Evolutionary conservation across 2,329 filamentous ascomycete genomes (phyloP).

Genomic region (Fusarium algeriense): DNA sequence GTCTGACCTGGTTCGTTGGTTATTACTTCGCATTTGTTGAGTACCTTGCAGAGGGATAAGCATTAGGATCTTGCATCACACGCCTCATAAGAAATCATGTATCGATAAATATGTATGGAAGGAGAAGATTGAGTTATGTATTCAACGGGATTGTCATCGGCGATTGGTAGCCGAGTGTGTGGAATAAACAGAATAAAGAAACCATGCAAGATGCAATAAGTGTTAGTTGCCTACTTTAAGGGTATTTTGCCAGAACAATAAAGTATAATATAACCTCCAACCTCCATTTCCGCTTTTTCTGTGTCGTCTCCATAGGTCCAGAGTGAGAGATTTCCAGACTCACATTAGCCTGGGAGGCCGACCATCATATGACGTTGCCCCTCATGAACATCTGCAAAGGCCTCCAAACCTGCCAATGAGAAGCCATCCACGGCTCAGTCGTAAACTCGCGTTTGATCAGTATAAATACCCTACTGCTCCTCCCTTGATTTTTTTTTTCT

Average conservation of each 20-base stretch:
- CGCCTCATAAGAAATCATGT: too few relatives aligned
- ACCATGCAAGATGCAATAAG: too few relatives aligned
- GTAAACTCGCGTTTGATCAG: not conserved
- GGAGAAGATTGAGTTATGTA: too few relatives aligned
- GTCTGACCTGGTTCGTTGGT: too few relatives aligned
- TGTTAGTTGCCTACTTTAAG: too few relatives aligned
- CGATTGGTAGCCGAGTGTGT: too few relatives aligned
- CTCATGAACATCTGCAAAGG: constrained; percentile 18
- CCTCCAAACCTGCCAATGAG: constrained; percentile 28
- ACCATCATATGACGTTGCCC: constrained; percentile 10
- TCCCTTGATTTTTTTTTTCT: accelerated
- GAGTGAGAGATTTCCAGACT: not conserved
- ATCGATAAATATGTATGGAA: too few relatives aligned
- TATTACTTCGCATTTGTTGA: too few relatives aligned
- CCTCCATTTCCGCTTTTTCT: accelerated
- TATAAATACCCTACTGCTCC: constrained; percentile 9
- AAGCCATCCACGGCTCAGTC: not conserved
- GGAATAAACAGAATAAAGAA: too few relatives aligned
- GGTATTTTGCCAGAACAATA: not conserved
- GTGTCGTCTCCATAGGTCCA: accelerated
- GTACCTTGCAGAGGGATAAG: too few relatives aligned
- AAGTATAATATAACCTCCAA: accelerated
- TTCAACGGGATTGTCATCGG: too few relatives aligned
- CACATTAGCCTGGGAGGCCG: constrained; percentile 15
- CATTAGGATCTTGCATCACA: too few relatives aligned